Evolutionary conservation across 306 rosid genomes (phyloP).

Genomic region (Canavalia gladiata): DNA sequence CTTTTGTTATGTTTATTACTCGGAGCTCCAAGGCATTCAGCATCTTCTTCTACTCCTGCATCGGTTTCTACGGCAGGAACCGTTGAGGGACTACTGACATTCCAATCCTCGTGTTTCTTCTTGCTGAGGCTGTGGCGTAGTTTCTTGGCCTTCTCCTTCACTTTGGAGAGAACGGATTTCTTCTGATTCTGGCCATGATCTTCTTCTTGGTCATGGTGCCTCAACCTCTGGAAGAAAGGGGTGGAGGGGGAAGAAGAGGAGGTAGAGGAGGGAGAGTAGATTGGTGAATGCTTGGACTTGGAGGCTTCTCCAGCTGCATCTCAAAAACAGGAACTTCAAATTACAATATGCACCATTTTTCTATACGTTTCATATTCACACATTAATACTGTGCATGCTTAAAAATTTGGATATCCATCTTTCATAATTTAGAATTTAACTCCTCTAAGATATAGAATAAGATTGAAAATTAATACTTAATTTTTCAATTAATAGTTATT

Average conservation of each 20-base stretch:
- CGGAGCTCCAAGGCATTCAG: too few relatives aligned
- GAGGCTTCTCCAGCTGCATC: slow-evolving; percentile 58
- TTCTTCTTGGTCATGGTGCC: slow-evolving; percentile 65
- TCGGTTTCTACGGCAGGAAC: slow-evolving; percentile 52
- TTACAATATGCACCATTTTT: slow-evolving; percentile 6
- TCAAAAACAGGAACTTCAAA: neutral
- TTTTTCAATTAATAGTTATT: too few relatives aligned
- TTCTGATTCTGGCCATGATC: slow-evolving; percentile 72
- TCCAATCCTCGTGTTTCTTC: slow-evolving; percentile 70
- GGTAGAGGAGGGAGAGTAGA: slow-evolving; percentile 38
- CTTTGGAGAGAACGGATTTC: slow-evolving; percentile 90
- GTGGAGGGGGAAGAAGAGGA: slow-evolving; percentile 41
- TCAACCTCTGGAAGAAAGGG: slow-evolving; percentile 46
- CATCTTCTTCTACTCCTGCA: slow-evolving; percentile 17
- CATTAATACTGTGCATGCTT: neutral
- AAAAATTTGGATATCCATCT: neutral
- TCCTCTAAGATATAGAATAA: too few relatives aligned
- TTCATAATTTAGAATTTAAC: too few relatives aligned
- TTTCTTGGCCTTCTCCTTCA: slow-evolving; percentile 92
- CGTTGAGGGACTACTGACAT: slow-evolving; percentile 51
- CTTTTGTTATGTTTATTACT: too few relatives aligned
- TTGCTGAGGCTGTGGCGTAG: slow-evolving; percentile 79
- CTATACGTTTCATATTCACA: neutral
- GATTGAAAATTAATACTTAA: too few relatives aligned
- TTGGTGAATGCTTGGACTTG: slow-evolving; percentile 50